These are phyloP conservation scores for Eimeria acervulina DNA, from an alignment of 169 alveolate genomes.

Conservation along the genomic window DNA sequence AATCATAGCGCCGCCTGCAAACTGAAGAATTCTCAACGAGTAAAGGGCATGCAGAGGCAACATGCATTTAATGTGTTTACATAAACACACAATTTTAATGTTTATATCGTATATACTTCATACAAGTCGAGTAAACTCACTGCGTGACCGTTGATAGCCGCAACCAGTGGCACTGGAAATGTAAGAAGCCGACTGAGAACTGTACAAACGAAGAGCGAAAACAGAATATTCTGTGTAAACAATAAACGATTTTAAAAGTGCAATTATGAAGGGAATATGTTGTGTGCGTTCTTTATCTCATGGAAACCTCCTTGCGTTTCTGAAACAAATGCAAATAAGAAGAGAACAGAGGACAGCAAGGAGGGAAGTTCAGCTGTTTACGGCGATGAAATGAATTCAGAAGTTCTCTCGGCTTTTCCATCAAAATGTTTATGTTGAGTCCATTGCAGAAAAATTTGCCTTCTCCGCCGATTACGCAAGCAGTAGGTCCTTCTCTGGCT, in stretches of 20 bases:
- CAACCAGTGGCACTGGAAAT: slow-evolving; percentile 82
- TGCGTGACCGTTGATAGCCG: slow-evolving; percentile 85
- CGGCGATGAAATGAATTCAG: slow-evolving; percentile 68
- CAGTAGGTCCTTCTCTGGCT: slow-evolving; percentile 76
- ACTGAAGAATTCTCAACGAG: slow-evolving; percentile 32
- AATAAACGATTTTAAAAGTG: too few relatives aligned
- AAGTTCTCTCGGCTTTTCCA: slow-evolving; percentile 47
- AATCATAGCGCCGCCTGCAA: slow-evolving; percentile 85
- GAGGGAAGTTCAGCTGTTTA: neutral
- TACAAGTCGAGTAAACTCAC: slow-evolving; percentile 13
- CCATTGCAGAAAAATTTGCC: slow-evolving; percentile 84
- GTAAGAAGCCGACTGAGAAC: slow-evolving; percentile 77
- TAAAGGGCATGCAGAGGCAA: too few relatives aligned
- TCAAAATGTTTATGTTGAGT: slow-evolving; percentile 26
- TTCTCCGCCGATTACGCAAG: slow-evolving; percentile 76
- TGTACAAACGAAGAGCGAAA: neutral
- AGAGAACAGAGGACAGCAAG: neutral
- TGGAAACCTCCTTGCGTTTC: too few relatives aligned
- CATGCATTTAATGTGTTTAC: too few relatives aligned
- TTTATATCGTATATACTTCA: too few relatives aligned
- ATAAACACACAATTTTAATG: neutral
- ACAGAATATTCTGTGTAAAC: neutral
- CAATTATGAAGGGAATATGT: too few relatives aligned
- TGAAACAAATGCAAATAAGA: neutral
- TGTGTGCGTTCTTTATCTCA: too few relatives aligned